Conservation (phyloP, 352 stramenopile genomes). For the Pythium angustatum region DNA sequence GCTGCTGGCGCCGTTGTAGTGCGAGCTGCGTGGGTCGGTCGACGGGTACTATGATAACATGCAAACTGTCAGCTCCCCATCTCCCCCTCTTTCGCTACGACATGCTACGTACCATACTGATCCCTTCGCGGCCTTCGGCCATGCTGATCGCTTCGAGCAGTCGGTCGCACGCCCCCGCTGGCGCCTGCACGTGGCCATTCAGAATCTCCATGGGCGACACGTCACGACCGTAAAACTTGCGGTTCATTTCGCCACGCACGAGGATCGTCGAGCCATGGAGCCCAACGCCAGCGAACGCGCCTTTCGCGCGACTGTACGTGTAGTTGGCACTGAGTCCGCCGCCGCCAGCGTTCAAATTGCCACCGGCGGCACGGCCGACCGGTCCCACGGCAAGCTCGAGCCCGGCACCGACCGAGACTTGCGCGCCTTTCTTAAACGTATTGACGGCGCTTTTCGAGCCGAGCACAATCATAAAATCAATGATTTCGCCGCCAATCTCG, state of each 20-base stretch:
- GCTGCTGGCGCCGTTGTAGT: constrained; percentile 5
- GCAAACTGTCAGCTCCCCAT: background rate
- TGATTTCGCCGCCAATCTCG: constrained; percentile 84
- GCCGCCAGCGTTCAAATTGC: constrained; percentile 76
- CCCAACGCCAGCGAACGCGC: constrained; percentile 72
- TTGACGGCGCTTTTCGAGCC: constrained; percentile 69
- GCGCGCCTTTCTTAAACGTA: constrained; percentile 84
- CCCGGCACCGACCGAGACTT: constrained; percentile 76
- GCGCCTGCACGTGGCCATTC: constrained; percentile 68
- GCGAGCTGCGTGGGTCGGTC: constrained; percentile 22
- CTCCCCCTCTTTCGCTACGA: background rate
- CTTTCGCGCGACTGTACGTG: constrained; percentile 86
- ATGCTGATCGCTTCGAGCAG: constrained; percentile 31
- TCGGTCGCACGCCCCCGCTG: constrained; percentile 16
- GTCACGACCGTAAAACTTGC: constrained; percentile 80
- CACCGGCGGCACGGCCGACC: constrained; percentile 63
- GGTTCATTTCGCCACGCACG: constrained; percentile 84
- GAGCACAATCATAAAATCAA: constrained; percentile 90
- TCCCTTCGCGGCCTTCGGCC: constrained; percentile 31
- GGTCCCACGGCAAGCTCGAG: constrained; percentile 78
- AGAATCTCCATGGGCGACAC: constrained; percentile 83
- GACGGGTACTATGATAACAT: constrained; percentile 22
- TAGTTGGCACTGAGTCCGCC: constrained; percentile 82
- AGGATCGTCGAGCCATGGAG: constrained; percentile 85
- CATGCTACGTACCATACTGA: constrained; percentile 22